A percentile compares a stretch with the other conserved stretches of the same genome.
These are phyloP conservation scores for Coemansia sp. DNA, from an alignment of 192 early-diverging fungal species.

Conservation along the genomic window DNA sequence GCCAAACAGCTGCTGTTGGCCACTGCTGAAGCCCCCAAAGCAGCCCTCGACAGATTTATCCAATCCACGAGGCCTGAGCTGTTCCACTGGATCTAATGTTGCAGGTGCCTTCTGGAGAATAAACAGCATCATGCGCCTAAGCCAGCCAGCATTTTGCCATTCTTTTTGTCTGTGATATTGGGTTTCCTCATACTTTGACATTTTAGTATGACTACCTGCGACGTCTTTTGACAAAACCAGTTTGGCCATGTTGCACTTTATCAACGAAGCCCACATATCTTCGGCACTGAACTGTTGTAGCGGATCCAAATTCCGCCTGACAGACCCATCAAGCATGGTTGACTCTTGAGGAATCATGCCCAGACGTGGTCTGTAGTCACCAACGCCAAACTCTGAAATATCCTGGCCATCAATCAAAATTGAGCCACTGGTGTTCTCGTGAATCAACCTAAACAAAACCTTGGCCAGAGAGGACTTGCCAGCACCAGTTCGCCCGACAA, in stretches of 20 bases:
- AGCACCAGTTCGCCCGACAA: conserved; percentile 58
- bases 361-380: conserved; percentile 54
- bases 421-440: conserved; percentile 52
- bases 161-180: neutral
- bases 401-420: conserved; percentile 81
- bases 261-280: conserved; percentile 19
- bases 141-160: conserved; percentile 12
- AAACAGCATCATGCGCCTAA: conserved; percentile 7
- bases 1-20: conserved; percentile 64
- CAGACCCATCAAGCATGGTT: conserved; percentile 59
- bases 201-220: too few species aligned
- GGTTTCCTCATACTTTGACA: neutral
- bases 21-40: conserved; percentile 7
- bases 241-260: conserved; percentile 18
- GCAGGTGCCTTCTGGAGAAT: neutral
- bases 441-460: conserved; percentile 61
- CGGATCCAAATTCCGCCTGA: conserved; percentile 69
- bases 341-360: conserved; percentile 65
- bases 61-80: neutral
- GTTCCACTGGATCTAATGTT: neutral
- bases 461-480: conserved; percentile 62
- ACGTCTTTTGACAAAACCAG: too few species aligned
- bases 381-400: conserved; percentile 65
- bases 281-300: conserved; percentile 33
- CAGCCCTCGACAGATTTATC: neutral